These are phyloP conservation scores for Xylogone sp. DNA, from an alignment of 2,329 filamentous ascomycete genomes.

Conservation along the genomic window DNA sequence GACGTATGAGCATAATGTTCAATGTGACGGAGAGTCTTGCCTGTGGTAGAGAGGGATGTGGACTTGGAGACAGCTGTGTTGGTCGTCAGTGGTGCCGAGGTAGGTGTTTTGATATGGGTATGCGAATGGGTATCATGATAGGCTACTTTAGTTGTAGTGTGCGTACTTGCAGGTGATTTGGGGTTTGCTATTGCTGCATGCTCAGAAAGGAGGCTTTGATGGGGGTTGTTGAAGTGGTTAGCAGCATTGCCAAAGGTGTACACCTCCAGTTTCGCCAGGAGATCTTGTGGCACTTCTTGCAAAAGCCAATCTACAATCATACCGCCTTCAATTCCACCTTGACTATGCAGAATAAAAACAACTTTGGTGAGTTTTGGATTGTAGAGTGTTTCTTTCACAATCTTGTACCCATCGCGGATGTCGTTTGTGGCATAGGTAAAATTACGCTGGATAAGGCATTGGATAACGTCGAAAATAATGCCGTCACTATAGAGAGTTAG, in stretches of 20 bases:
- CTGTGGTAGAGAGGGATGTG: slow-evolving; percentile 19
- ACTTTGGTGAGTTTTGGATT: slow-evolving; percentile 62
- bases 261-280: slow-evolving; percentile 67
- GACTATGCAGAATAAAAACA: slow-evolving; percentile 71
- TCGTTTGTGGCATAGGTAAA: slow-evolving; percentile 69
- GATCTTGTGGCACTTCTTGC: slow-evolving; percentile 63
- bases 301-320: slow-evolving; percentile 75
- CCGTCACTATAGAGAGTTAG: slow-evolving; percentile 39
- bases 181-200: slow-evolving; percentile 32
- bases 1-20: slow-evolving; percentile 76
- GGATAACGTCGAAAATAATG: slow-evolving; percentile 70
- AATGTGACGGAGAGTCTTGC: slow-evolving; percentile 59
- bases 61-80: slow-evolving; percentile 1
- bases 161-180: slow-evolving; percentile 33
- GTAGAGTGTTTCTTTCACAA: slow-evolving; percentile 61
- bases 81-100: slow-evolving; percentile 2
- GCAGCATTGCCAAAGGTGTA: slow-evolving; percentile 76
- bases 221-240: slow-evolving; percentile 79
- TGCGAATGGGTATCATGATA: slow-evolving; percentile 20
- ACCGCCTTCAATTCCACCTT: slow-evolving; percentile 71
- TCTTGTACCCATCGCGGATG: slow-evolving; percentile 56
- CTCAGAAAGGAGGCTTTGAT: slow-evolving; percentile 46
- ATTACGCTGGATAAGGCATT: slow-evolving; percentile 74
- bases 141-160: slow-evolving; percentile 10
- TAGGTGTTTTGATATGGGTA: not conserved